Evolutionary conservation across 345 rosid species (phyloP).

Genomic region (Linum trigynum): DNA sequence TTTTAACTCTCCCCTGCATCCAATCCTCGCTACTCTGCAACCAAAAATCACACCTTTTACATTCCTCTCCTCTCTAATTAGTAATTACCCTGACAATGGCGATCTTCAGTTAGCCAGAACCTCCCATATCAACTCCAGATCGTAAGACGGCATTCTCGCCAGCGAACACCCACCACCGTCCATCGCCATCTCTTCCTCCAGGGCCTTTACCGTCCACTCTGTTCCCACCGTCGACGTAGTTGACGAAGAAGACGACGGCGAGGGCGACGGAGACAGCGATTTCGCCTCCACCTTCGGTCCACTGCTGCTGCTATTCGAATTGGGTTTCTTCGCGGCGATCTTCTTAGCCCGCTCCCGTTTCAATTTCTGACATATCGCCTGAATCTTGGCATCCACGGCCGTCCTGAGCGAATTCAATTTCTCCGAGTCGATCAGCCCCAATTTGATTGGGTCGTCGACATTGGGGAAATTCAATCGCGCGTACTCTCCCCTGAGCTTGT

Average conservation of each 20-base stretch:
- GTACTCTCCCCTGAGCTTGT: constrained; percentile 87
- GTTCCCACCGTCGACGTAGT: constrained; percentile 23
- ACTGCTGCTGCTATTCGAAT: constrained; percentile 7
- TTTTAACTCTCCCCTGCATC: too few species aligned
- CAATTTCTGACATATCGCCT: constrained; percentile 73
- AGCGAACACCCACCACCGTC: constrained; percentile 50
- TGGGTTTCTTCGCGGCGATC: constrained; percentile 29
- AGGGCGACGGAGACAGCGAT: constrained; percentile 16
- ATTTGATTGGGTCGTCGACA: constrained; percentile 36
- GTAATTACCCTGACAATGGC: neutral
- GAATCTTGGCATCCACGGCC: constrained; percentile 80
- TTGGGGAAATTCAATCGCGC: constrained; percentile 84
- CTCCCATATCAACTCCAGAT: constrained; percentile 86
- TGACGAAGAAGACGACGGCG: constrained; percentile 25
- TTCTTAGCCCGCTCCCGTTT: constrained; percentile 52
- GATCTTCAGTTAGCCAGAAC: constrained; percentile 56
- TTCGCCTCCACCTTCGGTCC: constrained; percentile 23
- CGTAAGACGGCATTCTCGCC: constrained; percentile 80
- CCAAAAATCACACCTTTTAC: neutral
- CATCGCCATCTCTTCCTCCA: constrained; percentile 22
- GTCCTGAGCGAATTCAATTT: constrained; percentile 52
- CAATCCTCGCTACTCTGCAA: too few species aligned
- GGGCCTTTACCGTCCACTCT: constrained; percentile 14
- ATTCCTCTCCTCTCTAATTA: neutral
- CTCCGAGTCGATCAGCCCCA: constrained; percentile 49